Base-by-base conservation (phyloP, 179 eudicot genomes). In the Monotropa hypopitys region DNA sequence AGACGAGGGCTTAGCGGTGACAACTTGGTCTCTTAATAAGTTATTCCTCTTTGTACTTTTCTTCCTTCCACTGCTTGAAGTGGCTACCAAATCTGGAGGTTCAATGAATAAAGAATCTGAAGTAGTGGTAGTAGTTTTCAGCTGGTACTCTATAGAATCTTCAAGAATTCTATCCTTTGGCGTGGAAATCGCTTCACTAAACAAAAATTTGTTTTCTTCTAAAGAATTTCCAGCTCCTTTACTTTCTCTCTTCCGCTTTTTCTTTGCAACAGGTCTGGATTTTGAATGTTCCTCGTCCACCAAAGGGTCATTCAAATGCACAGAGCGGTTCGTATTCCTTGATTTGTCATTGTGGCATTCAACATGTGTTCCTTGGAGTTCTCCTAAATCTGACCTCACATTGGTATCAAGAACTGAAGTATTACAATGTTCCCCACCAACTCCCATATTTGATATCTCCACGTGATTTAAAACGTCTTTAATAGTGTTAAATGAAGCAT, bases 171-270 rank as follows among this genome's bases (percentile, higher is more conserved):
- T 35, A 71, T 67, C 72, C 70, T 72, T 77, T 33, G 59, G 70
- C 35, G 65, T 69, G 65, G 11, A 15, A 63, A 33, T 35, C 47
- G 47, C 80, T 76, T 70, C 28, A 46, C 63, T 46, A 76, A 47
- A 35, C 21, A 75, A 53, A 35, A 56, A 47, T 28, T 61, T 72
- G 23, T 81, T 62, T 62, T 73, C 81, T 70, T 70, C 82, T 68
- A 54, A 50, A 59, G 74, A 54, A 51, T 51, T 76, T 70, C 50
- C 84, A 45, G 50, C 65, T 77, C 61, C 73, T 67, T 79, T 26
- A 56, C 47, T 79, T 76, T 80, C 69, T 74, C 74, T 43, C 71
- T 79, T 86, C 70, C 46, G 78, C 67, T 80, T 85, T 78, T 82
- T 82, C 84, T 77, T 84, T 12, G 62, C 78, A 80, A 40, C 49